Conservation (phyloP, 192 early-diverging fungal species). For the Kickxella alabastrina region DNA sequence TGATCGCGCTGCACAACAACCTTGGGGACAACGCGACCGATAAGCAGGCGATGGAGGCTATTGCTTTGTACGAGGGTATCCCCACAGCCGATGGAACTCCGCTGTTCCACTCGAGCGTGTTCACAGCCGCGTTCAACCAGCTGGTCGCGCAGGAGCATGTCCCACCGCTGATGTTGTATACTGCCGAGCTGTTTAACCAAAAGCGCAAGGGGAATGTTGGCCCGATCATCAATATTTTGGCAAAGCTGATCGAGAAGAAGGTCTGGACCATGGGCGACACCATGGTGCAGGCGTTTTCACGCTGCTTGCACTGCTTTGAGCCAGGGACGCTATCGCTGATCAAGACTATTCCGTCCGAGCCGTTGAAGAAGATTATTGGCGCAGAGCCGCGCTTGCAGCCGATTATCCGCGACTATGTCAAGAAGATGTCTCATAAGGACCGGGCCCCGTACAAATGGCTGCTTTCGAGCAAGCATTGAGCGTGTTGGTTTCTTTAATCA, state of each 20-base stretch:
- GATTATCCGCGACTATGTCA: conserved; percentile 22
- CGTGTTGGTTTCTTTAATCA: too few species aligned
- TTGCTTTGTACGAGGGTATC: conserved; percentile 17
- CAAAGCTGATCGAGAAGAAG: conserved; percentile 14
- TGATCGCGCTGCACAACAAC: conserved; percentile 33
- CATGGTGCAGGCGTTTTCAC: conserved; percentile 18
- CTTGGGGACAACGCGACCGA: not conserved
- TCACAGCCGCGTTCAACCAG: conserved; percentile 32
- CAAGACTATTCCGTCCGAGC: conserved; percentile 22
- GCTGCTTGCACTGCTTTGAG: conserved; percentile 16
- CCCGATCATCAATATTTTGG: conserved; percentile 7
- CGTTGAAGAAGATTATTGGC: conserved; percentile 21
- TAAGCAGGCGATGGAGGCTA: conserved; percentile 11
- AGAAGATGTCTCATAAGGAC: conserved; percentile 24
- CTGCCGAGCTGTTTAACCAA: conserved; percentile 19
- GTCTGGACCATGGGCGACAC: conserved; percentile 31
- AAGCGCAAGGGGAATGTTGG: conserved; percentile 21
- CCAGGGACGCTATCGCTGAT: conserved; percentile 34
- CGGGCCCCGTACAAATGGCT: conserved; percentile 34
- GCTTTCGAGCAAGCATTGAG: conserved; percentile 7
- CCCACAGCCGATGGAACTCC: conserved; percentile 14
- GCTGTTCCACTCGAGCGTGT: conserved; percentile 17
- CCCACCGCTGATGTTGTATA: conserved; percentile 36
- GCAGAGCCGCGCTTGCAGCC: conserved; percentile 8
- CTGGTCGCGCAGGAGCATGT: conserved; percentile 18